phyloP scores from a whole-genome alignment of 768 basidiomycete species.

The Suillus plorans region DNA sequence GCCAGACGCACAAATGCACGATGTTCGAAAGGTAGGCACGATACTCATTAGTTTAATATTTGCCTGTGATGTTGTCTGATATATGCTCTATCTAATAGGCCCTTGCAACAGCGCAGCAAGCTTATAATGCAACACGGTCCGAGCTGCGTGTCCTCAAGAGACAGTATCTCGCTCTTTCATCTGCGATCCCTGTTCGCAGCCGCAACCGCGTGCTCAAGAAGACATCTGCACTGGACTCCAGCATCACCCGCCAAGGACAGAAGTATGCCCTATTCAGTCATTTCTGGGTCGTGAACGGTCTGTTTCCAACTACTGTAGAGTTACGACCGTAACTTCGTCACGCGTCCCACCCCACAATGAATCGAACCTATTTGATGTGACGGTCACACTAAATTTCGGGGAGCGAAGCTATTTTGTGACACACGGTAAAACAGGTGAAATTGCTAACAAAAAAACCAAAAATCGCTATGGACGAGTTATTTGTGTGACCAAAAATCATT shows the following conservation, averaged over 20 bases:
- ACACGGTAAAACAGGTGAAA: not conserved
- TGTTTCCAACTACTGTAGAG: no score
- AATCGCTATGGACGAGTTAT: not conserved
- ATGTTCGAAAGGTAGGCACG: slow-evolving; percentile 4
- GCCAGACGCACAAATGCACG: not conserved
- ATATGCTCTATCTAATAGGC: not conserved
- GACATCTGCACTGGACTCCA: no score
- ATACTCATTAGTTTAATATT: no score
- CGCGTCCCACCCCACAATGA: not conserved
- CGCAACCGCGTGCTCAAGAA: no score
- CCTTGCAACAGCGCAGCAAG: slow-evolving; percentile 1
- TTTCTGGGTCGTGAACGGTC: no score
- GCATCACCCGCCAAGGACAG: no score
- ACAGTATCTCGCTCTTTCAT: not conserved
- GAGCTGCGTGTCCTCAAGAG: not conserved
- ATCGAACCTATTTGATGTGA: not conserved
- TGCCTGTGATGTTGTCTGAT: no score
- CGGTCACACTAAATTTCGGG: not conserved
- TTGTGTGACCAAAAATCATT: no score
- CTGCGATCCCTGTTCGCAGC: not conserved
- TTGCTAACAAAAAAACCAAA: not conserved
- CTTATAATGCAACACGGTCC: not conserved
- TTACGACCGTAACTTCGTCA: no score
- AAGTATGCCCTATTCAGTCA: no score
- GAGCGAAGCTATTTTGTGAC: not conserved